A percentile compares a stretch with the other conserved stretches of the same genome.
These are phyloP conservation scores for Castanopsis chinensis DNA, from an alignment of 306 rosid genomes.

Conservation along the genomic window DNA sequence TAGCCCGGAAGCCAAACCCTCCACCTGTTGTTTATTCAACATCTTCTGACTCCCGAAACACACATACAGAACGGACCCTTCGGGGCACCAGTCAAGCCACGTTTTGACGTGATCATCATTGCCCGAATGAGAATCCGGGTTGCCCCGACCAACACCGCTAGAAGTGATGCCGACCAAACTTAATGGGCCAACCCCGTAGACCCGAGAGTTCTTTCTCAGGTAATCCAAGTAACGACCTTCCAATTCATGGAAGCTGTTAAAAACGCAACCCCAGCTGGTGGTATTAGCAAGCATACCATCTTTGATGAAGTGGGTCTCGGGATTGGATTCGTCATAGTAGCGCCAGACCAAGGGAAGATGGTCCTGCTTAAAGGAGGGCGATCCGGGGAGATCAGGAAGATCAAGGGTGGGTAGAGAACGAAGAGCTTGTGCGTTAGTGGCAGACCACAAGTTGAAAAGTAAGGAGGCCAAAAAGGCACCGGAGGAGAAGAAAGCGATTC, in stretches of 20 bases:
- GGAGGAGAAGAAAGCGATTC: constrained; percentile 28
- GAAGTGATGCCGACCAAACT: background rate
- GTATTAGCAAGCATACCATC: constrained; percentile 26
- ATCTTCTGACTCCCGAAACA: constrained; percentile 80
- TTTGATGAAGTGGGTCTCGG: constrained; percentile 40
- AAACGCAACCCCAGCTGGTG: constrained; percentile 43
- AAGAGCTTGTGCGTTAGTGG: background rate
- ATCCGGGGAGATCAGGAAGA: constrained; percentile 27
- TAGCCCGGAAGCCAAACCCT: constrained; percentile 65
- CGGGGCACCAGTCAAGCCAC: constrained; percentile 56
- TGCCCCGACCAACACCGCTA: background rate
- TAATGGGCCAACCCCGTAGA: constrained; percentile 54
- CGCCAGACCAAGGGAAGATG: constrained; percentile 45
- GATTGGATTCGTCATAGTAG: constrained; percentile 34
- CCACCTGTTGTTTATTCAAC: constrained; percentile 42
- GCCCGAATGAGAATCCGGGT: background rate
- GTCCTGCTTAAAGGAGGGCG: constrained; percentile 41
- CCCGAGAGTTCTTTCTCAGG: background rate
- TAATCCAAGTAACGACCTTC: constrained; percentile 39
- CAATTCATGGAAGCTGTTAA: constrained; percentile 37
- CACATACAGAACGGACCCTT: constrained; percentile 60
- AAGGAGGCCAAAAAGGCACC: constrained; percentile 18
- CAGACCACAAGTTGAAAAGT: constrained; percentile 20
- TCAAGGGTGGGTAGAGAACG: constrained; percentile 1
- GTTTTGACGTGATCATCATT: background rate